Evolutionary conservation across 1,284 basidiomycete genomes (phyloP), one percentile per base, ranked within the genome.

Genomic region (Meripilus lineatus): DNA sequence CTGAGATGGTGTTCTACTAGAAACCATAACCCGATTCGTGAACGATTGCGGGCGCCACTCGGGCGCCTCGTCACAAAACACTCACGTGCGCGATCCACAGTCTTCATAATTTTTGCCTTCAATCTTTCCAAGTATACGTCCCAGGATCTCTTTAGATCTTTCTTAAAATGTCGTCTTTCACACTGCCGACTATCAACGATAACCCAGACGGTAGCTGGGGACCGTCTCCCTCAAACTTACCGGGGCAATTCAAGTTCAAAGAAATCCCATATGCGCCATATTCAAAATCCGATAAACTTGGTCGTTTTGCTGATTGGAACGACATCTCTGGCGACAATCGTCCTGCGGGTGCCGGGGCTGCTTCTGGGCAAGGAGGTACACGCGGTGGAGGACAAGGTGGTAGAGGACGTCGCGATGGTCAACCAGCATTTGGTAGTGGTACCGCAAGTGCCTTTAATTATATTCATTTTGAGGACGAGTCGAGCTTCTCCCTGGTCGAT

Each of bases 401-500:
- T 38, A 74, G 77, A 37, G 74, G 81, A 41, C 73, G 81, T 50
- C 72, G 82, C 49, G 81, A 87, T 45, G 79, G 83, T 44, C 70
- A 73, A 26, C 81, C 79, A 52, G 81, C 84, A 8, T 88, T 87
- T 60, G 81, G 83, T 44, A 93, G 90, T 52, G 89, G 87, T 21
- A 85, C 86, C 49, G 84, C 85, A 22, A 94, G 84, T 58, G 92
- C 93, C n/a, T 98, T 98, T 63, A 90, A 93, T 22, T 97, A 97
- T 70, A 94, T 95, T 73, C 94, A 98, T 69, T 93, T 90, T 52
- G 95, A 99, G 67, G 95, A 99, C 63, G 96, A 99, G 69, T 91
- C 93, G 22, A 91, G 85, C 47, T 99, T 99, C 79, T 95, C 91
- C 35, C 76, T 99, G 40, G 96, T 99, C 44, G 94, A 98, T 64